phyloP scores from a whole-genome alignment of 2,329 filamentous ascomycete species.

The Ceratocystis albifundus region DNA sequence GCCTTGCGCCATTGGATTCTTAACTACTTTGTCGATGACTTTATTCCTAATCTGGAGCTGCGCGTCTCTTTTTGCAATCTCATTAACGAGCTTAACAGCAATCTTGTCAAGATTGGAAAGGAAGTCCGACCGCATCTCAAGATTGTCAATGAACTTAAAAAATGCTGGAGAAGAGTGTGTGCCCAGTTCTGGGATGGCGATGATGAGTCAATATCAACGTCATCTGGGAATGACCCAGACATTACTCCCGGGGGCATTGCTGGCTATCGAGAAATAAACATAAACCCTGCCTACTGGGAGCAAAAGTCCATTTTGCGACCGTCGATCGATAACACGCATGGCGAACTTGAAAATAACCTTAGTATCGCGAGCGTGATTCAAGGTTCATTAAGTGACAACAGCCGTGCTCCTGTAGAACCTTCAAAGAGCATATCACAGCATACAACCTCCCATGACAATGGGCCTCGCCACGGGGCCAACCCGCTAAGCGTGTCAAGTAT shows the following conservation, averaged over 20 bases:
- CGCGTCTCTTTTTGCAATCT: constrained; percentile 68
- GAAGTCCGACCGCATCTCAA: constrained; percentile 55
- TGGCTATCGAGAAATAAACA: constrained; percentile 44
- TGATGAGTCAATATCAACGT: constrained; percentile 43
- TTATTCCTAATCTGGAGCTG: constrained; percentile 62
- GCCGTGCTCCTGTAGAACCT: constrained; percentile 4
- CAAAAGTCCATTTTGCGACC: background rate
- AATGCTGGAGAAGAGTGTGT: constrained; percentile 90
- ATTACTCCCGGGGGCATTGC: constrained; percentile 66
- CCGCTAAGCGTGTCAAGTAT: constrained; percentile 48
- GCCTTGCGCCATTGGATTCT: constrained; percentile 93
- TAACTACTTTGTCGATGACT: constrained; percentile 96
- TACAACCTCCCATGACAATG: background rate
- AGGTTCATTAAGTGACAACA: constrained; percentile 3
- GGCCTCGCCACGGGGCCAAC: constrained; percentile 15
- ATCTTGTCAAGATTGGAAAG: constrained; percentile 53
- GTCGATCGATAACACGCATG: constrained; percentile 16
- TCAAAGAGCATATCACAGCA: constrained; percentile 1
- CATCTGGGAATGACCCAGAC: constrained; percentile 47
- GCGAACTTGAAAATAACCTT: constrained; percentile 14
- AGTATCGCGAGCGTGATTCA: constrained; percentile 10
- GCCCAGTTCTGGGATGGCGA: constrained; percentile 76
- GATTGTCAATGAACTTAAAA: constrained; percentile 86
- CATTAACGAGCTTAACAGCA: constrained; percentile 56
- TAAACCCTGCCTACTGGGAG: constrained; percentile 8